Evolutionary conservation across 2,329 filamentous ascomycete genomes (phyloP).

Genomic region (Colletotrichum shisoi): DNA sequence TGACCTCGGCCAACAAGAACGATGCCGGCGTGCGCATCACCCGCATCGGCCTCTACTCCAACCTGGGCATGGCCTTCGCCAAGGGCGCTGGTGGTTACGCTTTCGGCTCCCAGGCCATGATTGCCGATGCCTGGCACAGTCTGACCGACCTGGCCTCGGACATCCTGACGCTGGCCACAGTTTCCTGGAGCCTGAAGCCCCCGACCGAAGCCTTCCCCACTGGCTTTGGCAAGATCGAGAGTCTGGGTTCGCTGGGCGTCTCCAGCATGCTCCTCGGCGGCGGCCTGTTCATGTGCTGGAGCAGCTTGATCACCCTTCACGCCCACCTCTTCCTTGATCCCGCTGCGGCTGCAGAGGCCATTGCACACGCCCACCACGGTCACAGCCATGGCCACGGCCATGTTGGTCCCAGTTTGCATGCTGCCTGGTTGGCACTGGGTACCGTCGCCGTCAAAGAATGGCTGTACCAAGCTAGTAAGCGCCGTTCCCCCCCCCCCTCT

Average conservation of each 20-base stretch:
- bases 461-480: conserved; percentile 93
- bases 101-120: conserved; percentile 93
- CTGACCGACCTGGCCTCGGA: conserved; percentile 95
- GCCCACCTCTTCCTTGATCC: conserved; percentile 75
- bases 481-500: background rate
- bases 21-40: conserved; percentile 96
- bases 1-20: conserved; percentile 82
- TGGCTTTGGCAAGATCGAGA: conserved; percentile 98
- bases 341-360: conserved; percentile 59
- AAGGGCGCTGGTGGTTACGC: conserved; percentile 92
- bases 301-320: conserved; percentile 74
- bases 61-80: conserved; percentile 90
- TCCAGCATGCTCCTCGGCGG: conserved; percentile 89
- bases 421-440: conserved; percentile 90
- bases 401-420: conserved; percentile 84
- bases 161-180: conserved; percentile 90
- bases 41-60: conserved; percentile 84
- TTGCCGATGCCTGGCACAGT: conserved; percentile 94
- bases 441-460: conserved; percentile 95
- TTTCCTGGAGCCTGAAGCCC: conserved; percentile 89
- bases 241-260: conserved; percentile 89
- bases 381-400: conserved; percentile 71
- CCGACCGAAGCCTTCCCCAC: conserved; percentile 84
- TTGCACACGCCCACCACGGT: conserved; percentile 67
- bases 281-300: conserved; percentile 89